Evolutionary conservation across 2,329 filamentous ascomycete species (phyloP).

Genomic region (Venturia pyrina): DNA sequence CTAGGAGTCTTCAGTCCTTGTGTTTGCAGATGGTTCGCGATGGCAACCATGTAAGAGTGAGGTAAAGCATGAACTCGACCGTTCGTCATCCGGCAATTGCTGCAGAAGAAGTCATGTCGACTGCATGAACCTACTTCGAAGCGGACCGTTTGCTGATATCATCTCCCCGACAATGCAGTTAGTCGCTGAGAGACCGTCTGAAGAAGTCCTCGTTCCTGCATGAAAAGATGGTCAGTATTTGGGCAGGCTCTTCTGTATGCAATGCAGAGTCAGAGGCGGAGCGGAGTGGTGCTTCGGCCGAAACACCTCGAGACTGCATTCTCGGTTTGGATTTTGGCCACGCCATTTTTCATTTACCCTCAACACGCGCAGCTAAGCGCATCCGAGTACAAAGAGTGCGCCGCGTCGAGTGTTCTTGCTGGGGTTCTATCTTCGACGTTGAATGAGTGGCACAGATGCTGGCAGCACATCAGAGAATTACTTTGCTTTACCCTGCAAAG

Average conservation of each 20-base stretch:
- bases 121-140: not conserved
- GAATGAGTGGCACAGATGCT: not conserved
- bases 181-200: not conserved
- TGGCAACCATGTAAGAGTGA: not conserved
- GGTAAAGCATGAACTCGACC: not conserved
- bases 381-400: not conserved
- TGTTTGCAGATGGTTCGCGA: not conserved
- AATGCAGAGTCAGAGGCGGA: not conserved
- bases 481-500: not conserved
- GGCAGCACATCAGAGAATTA: not conserved
- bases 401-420: not conserved
- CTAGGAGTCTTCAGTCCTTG: no score
- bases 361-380: not conserved
- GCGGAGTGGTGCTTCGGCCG: not conserved
- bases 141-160: not conserved
- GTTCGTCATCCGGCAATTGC: not conserved
- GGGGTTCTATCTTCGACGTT: not conserved
- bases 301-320: not conserved
- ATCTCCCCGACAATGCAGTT: not conserved
- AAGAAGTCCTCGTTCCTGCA: not conserved
- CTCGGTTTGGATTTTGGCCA: not conserved
- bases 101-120: not conserved
- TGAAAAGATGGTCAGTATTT: not conserved
- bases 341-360: not conserved
- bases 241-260: not conserved